Base-by-base conservation (phyloP, 345 rosid species). In the Dipteronia sinensis region DNA sequence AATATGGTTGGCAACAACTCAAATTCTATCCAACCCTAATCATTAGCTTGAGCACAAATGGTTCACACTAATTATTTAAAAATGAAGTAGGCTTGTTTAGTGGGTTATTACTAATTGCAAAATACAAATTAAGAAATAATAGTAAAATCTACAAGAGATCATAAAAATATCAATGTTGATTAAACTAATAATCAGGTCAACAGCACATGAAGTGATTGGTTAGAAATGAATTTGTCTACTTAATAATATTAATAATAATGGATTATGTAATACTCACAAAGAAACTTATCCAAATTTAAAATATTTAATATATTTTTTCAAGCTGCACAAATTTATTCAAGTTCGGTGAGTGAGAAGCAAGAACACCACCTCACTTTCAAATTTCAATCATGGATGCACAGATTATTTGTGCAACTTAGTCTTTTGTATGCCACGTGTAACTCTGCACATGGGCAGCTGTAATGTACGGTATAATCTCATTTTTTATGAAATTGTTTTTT, bases 181-280 rank as follows among this genome's bases (percentile, higher is more conserved):
- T 25, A 11, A 42, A 42, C 38, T 31, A 10, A 47, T 23, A 16
- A 25, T 31, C 34, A 15, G 46, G 77, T 58, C 66, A 72, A 27
- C 71, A 63, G 68, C 81, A 81, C 78, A 63, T 73, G 68, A 40
- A 73, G 38, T 49, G 71, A 77, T 71, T 69, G 75, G 77, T 77
- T 53, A 73, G 75, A 47, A 69, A 40, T 38, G 61, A 73, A 69
- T 34, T 63, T 51, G 44, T 40, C 40, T 55, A 12, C 64, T 12
- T 40, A 38, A 77, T 77, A 72, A 77, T 76, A 69, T 31, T 31
- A 31, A 11, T 51, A 49, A 77, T 77, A 61, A 73, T 77, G 71
- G 71, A 72, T 76, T 63, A 34, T 76, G 68, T 3, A 73, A 64
- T 74, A 29, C 29, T 73, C 72, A 64, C 80, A n/a, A 71, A 63